Percentiles rank a stretch among this genome's conserved stretches.
These are phyloP conservation scores for Aspergillus chevalieri DNA, from an alignment of 2,329 filamentous ascomycete genomes.

Conservation along the genomic window DNA sequence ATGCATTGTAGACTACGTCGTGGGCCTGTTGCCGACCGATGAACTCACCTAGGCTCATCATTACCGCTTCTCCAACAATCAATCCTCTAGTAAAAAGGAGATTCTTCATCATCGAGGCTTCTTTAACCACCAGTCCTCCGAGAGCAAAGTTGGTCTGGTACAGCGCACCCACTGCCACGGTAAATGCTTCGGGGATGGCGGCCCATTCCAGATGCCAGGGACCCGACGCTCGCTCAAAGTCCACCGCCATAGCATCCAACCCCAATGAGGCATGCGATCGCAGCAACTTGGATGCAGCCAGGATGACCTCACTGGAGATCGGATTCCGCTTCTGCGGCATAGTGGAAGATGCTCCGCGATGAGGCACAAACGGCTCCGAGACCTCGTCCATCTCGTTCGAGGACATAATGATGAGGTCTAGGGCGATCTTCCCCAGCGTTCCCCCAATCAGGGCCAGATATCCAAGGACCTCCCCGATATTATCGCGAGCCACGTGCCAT, in stretches of 20 bases:
- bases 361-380: slow-evolving; percentile 51
- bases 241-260: slow-evolving; percentile 53
- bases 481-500: slow-evolving; percentile 53
- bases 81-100: slow-evolving; percentile 47
- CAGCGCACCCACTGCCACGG: slow-evolving; percentile 48
- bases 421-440: slow-evolving; percentile 49
- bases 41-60: slow-evolving; percentile 53
- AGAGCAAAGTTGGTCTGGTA: slow-evolving; percentile 51
- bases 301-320: slow-evolving; percentile 52
- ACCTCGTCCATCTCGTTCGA: slow-evolving; percentile 53
- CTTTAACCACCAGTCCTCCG: slow-evolving; percentile 47
- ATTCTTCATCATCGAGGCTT: slow-evolving; percentile 46
- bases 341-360: slow-evolving; percentile 50
- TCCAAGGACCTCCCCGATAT: slow-evolving; percentile 49
- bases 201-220: slow-evolving; percentile 58
- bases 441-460: slow-evolving; percentile 51
- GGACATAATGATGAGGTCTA: slow-evolving; percentile 54
- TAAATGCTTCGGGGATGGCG: slow-evolving; percentile 50
- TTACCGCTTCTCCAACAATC: slow-evolving; percentile 55
- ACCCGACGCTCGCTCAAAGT: slow-evolving; percentile 53
- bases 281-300: slow-evolving; percentile 50
- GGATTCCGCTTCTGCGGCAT: slow-evolving; percentile 58
- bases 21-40: slow-evolving; percentile 50
- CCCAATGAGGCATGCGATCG: slow-evolving; percentile 48
- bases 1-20: slow-evolving; percentile 53